Base-by-base conservation (phyloP, 108 stramenopile genomes). In the Skeletonema tropicum region DNA sequence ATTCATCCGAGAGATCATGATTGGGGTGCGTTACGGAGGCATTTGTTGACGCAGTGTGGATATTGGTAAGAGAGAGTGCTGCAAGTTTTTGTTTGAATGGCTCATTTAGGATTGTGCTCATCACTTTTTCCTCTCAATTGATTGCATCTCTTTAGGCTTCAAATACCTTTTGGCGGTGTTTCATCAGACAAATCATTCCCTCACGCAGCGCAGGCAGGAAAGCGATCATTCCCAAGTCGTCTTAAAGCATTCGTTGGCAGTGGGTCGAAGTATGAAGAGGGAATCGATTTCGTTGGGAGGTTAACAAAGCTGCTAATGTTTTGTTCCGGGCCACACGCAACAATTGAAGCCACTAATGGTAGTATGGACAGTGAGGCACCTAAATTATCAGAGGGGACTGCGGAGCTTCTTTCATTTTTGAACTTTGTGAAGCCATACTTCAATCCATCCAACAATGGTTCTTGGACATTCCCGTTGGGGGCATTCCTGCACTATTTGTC, bases 391-490 rank as follows among this genome's bases (percentile, higher is more conserved):
- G 85, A 90, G 39, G 94, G 96, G 5, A 91, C 94, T 5, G 46
- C 55, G 19, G 93, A 94, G 68, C 81, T 97, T 4, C 68, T 97
- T 48, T 77, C 87, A 59, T 93, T 97, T 68, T 64, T 94, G 58
- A 76, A 76, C 14, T 94, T 86, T 71, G 89, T 92, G 30, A 85
- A 90, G 19, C 96, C 96, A 11, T 97, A 97, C 68, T 97, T 90
- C 83, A 89, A 97, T 75, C 96, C 96, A 10, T 93, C 92, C 31
- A 97, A 97, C 82, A 59, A 88, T 63, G 96, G 96, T 49, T 55
- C 84, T 10, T 97, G 96, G 96, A 94, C 96, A 1, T 93, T 94
- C 71, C 87, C 91, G 11, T 58, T 97, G 36, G 94, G 94, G 14
- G 91, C 90, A 9, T 90, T 94, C 68, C 75, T 97, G 9, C 92